A percentile compares a stretch with the other conserved stretches of the same genome.
Evolutionary conservation across 257 asterid species (phyloP).

Genomic region (Penstemon eatonii): DNA sequence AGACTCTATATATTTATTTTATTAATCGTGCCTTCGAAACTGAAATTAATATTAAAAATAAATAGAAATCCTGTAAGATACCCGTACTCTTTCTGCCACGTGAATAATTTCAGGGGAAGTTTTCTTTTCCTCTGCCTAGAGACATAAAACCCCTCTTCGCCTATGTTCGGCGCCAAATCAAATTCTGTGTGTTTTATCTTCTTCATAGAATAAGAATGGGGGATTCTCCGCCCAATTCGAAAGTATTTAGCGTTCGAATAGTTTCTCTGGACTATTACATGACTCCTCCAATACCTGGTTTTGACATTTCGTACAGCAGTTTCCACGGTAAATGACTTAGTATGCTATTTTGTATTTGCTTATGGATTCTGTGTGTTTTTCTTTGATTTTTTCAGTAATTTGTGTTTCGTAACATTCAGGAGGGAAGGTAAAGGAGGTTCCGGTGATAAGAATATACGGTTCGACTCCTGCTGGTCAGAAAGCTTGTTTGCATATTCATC

Average conservation of each 20-base stretch:
- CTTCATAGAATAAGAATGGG: conserved; percentile 36
- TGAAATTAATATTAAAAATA: no score
- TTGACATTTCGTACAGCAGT: conserved; percentile 65
- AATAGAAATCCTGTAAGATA: not conserved
- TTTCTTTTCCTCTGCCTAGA: not conserved
- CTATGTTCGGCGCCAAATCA: not conserved
- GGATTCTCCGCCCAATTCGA: conserved; percentile 46
- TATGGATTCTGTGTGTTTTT: not conserved
- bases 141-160: not conserved
- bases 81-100: not conserved
- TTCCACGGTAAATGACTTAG: conserved; percentile 53
- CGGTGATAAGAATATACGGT: conserved; percentile 85
- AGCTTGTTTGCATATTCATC: conserved; percentile 89
- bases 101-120: not conserved
- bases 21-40: no score
- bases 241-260: conserved; percentile 65
- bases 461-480: conserved; percentile 95
- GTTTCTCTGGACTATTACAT: conserved; percentile 87
- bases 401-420: conserved; percentile 43
- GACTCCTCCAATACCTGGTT: conserved; percentile 68
- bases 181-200: not conserved
- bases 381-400: conserved; percentile 11
- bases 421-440: conserved; percentile 90
- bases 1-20: no score
- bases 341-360: not conserved